Base-by-base conservation (phyloP, 768 basidiomycete genomes). In the Phlebiopsis gigantea region DNA sequence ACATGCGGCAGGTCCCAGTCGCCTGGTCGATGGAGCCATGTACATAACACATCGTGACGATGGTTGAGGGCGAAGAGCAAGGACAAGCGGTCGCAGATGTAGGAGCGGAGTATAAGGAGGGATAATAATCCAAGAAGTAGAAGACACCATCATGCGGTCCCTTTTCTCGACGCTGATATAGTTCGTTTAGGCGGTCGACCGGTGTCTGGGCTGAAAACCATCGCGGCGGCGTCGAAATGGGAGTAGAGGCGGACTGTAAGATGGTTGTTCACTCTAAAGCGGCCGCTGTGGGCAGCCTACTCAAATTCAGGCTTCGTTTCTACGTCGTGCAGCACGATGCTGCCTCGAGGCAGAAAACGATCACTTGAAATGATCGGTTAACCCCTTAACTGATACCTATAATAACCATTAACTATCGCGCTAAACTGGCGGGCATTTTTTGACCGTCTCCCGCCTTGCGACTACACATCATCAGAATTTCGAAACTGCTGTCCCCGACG, bases 1-100 rank as follows among this genome's bases (percentile, higher is more conserved):
- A 91, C 88, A 92, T 90, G 2, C 88, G 86, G 68, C 90, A 92
- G 57, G 79, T 78, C 57, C 77, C 77, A 46, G 80, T 80, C 22
- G 82, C 79, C 71, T 86, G 82, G 72, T 87, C 83, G 65, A 83
- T 70, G 45, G 87, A 86, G 65, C 84, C 84, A 57, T 82, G 76
- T 55, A 77, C 78, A 71, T 83, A 86, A 73, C 90, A 92, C 89
- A 91, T 91, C 59, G 65, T 69, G 73, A 46, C 60, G 54, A 51
- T 46, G 56, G 55, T 59, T 61, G 57, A 57, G 61, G 48, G 42
- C 57, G 59, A 39, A 39, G 59, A 56, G 45, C 41, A 46, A 59
- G 52, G 34, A 61, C 63, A 66, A 39, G 62, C 59, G 62, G 59
- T 63, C 64, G 60, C 55, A 34, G 61, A 39, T 29, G 57, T 45